phyloP scores from a whole-genome alignment of 805 yeast genomes.

The Ogataea nakhonphanomensis region DNA sequence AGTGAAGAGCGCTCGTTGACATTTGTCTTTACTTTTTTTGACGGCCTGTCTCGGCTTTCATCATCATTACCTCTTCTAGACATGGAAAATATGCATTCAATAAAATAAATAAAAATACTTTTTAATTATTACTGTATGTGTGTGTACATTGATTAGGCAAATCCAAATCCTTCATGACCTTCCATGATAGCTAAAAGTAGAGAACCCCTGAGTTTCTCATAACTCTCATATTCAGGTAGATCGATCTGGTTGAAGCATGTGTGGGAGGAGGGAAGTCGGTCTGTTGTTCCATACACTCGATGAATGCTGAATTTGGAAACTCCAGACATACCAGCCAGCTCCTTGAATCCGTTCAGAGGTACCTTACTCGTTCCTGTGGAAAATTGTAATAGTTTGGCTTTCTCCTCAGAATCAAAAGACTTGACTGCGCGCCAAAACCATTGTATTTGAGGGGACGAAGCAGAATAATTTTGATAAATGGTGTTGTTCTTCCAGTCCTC shows the following conservation, averaged over 20 bases:
- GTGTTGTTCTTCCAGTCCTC: constrained; percentile 94
- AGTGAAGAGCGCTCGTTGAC: constrained; percentile 10
- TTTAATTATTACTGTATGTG: neutral
- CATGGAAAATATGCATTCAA: constrained; percentile 1
- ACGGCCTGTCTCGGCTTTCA: neutral
- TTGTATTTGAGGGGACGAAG: constrained; percentile 80
- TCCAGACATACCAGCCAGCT: constrained; percentile 83
- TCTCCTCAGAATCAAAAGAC: constrained; percentile 88
- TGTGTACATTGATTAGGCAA: constrained; percentile 41
- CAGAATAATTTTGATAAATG: constrained; percentile 72
- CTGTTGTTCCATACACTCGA: constrained; percentile 80
- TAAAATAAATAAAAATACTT: constrained; percentile 1
- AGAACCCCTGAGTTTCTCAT: constrained; percentile 79
- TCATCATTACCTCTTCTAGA: constrained; percentile 3
- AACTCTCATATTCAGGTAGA: constrained; percentile 87
- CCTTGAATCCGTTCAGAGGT: constrained; percentile 91
- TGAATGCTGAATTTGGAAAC: constrained; percentile 83
- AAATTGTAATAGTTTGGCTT: constrained; percentile 91
- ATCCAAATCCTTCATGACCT: constrained; percentile 95
- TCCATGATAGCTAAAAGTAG: constrained; percentile 84
- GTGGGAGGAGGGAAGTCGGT: constrained; percentile 90
- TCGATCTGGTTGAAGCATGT: constrained; percentile 96
- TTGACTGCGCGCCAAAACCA: constrained; percentile 99
- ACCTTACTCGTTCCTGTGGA: constrained; percentile 97
- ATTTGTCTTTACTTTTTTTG: constrained; percentile 3